A percentile compares a stretch with the other conserved stretches of the same genome.
Conservation (phyloP, 1,284 basidiomycete species). For the Boletellus sp. region DNA sequence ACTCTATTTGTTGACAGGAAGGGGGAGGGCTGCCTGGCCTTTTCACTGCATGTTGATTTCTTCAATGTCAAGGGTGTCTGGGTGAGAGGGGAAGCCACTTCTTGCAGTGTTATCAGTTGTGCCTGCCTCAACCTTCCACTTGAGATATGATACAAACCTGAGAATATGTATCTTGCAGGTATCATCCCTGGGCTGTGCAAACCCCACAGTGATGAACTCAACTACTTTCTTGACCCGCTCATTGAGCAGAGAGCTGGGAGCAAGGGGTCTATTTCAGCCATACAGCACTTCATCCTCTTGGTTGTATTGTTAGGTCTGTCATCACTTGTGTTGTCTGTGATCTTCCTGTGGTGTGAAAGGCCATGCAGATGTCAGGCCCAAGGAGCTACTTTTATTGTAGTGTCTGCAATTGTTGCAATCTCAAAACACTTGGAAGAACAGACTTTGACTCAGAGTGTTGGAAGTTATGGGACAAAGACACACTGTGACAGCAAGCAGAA, state of each 20-base stretch:
- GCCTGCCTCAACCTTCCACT: conserved; percentile 28
- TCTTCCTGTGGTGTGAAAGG: conserved; percentile 34
- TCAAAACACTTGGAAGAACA: conserved; percentile 13
- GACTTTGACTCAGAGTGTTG: conserved; percentile 30
- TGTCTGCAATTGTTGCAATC: conserved; percentile 22
- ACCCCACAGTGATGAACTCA: conserved; percentile 24
- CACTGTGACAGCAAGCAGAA: conserved; percentile 17
- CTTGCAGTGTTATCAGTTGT: conserved; percentile 5
- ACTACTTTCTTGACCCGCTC: conserved; percentile 26
- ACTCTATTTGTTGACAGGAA: not conserved
- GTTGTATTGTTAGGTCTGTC: conserved; percentile 6
- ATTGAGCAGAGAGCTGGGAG: conserved; percentile 27
- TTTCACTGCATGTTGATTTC: conserved; percentile 2
- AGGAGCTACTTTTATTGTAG: conserved; percentile 32
- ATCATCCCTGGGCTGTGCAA: conserved; percentile 26
- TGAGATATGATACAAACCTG: conserved; percentile 22
- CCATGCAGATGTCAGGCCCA: conserved; percentile 2
- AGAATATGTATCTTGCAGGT: conserved; percentile 32
- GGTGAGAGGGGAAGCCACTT: not conserved
- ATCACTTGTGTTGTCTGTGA: conserved; percentile 32
- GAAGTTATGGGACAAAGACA: conserved; percentile 14
- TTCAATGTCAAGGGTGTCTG: not conserved
- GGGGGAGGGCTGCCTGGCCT: not conserved
- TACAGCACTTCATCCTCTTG: conserved; percentile 11
- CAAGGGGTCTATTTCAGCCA: conserved; percentile 24